Percentiles rank a stretch among this genome's conserved stretches.
Conservation (phyloP, 306 rosid genomes). For the Cucumis hystrix region DNA sequence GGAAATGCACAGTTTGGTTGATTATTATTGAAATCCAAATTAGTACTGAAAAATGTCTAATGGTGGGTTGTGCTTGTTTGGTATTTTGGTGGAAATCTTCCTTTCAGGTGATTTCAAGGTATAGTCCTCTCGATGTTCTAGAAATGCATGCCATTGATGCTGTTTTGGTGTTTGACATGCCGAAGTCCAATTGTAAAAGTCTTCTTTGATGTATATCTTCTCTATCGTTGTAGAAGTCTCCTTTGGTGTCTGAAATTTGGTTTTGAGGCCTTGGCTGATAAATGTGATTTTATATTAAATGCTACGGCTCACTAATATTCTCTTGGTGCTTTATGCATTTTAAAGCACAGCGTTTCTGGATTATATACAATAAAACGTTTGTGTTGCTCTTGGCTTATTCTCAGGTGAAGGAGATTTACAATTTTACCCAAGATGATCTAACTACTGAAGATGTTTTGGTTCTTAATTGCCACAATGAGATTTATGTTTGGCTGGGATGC, state of each 20-base stretch:
- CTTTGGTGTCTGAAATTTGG: neutral
- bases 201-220: neutral
- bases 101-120: conserved; percentile 87
- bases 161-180: neutral
- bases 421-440: conserved; percentile 82
- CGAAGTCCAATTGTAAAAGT: conserved; percentile 2
- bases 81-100: conserved; percentile 26
- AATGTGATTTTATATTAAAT: neutral
- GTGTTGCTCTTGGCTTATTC: conserved; percentile 12
- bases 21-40: conserved; percentile 38
- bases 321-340: neutral
- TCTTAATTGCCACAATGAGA: conserved; percentile 78
- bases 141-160: conserved; percentile 6
- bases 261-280: neutral
- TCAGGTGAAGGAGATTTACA: conserved; percentile 92
- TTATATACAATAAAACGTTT: neutral
- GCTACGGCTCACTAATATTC: neutral
- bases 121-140: conserved; percentile 10
- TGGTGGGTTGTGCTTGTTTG: conserved; percentile 51
- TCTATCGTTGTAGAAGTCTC: neutral
- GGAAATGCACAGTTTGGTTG: conserved; percentile 31
- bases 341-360: neutral
- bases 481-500: conserved; percentile 82
- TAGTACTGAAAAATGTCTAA: conserved; percentile 42
- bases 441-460: conserved; percentile 74